Percentiles rank a stretch among this genome's conserved stretches.
Evolutionary conservation across 2,329 filamentous ascomycete genomes (phyloP).

Genomic region (Endoconidiophora polonica): DNA sequence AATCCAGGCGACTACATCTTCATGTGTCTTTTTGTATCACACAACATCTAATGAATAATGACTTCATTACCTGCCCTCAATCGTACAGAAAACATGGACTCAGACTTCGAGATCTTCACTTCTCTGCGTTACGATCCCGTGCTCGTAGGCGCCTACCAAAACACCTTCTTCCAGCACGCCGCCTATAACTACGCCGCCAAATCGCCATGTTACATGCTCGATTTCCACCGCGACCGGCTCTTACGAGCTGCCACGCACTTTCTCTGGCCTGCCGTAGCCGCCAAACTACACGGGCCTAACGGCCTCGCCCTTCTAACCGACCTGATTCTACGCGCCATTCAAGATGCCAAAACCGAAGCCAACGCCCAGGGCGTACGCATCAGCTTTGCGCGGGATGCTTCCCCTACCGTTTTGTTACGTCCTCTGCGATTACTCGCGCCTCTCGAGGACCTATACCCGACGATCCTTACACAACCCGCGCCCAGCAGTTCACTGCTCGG

Average conservation of each 20-base stretch:
- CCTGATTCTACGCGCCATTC: constrained; percentile 19
- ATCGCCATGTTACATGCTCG: constrained; percentile 63
- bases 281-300: constrained; percentile 26
- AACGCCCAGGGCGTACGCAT: constrained; percentile 30
- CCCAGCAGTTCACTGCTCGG: constrained; percentile 30
- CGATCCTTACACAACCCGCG: constrained; percentile 20
- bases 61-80: too few relatives aligned
- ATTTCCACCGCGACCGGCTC: constrained; percentile 63
- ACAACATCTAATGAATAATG: too few relatives aligned
- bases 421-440: constrained; percentile 22
- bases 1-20: too few relatives aligned
- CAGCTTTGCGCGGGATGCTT: constrained; percentile 33
- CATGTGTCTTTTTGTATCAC: too few relatives aligned
- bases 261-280: constrained; percentile 32
- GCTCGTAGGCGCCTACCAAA: constrained; percentile 29
- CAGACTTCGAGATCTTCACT: constrained; percentile 47
- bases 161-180: constrained; percentile 22
- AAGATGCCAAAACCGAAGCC: background rate
- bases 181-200: constrained; percentile 34
- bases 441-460: constrained; percentile 28
- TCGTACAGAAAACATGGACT: constrained; percentile 18
- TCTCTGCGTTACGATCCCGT: constrained; percentile 54
- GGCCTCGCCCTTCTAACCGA: constrained; percentile 29
- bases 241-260: constrained; percentile 44
- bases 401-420: constrained; percentile 26